Evolutionary conservation across 2,329 filamentous ascomycete genomes (phyloP).

Genomic region (Fusarium verrucosum): DNA sequence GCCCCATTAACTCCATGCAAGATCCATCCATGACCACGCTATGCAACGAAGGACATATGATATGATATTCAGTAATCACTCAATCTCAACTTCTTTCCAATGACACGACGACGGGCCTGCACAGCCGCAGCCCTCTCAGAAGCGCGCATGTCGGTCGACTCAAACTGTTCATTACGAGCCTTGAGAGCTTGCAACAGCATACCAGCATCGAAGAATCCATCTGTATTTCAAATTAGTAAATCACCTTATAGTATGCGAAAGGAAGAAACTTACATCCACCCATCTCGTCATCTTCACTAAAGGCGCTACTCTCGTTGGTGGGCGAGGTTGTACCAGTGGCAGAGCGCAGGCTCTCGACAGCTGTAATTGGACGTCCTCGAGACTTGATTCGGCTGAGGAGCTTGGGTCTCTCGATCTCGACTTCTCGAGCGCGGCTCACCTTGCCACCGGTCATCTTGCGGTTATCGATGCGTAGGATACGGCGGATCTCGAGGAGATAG

Average conservation of each 20-base stretch:
- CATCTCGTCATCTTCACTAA: conserved; percentile 87
- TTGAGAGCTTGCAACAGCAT: conserved; percentile 92
- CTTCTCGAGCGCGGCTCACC: conserved; percentile 63
- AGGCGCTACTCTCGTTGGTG: conserved; percentile 73
- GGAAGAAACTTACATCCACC: conserved; percentile 81
- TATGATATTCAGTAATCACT: conserved; percentile 68
- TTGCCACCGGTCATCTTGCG: conserved; percentile 55
- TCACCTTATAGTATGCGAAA: not conserved
- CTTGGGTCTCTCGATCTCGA: conserved; percentile 55
- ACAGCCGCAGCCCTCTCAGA: conserved; percentile 70
- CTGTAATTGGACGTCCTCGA: conserved; percentile 76
- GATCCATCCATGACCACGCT: conserved; percentile 19
- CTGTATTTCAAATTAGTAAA: conserved; percentile 59
- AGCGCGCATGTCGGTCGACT: conserved; percentile 61
- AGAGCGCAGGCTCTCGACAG: conserved; percentile 57
- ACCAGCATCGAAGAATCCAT: conserved; percentile 97
- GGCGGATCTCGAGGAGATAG: conserved; percentile 90
- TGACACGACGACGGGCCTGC: conserved; percentile 68
- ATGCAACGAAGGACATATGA: conserved; percentile 12
- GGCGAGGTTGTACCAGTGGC: conserved; percentile 65
- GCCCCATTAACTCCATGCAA: conserved; percentile 33
- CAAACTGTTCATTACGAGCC: conserved; percentile 67
- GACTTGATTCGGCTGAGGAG: conserved; percentile 68
- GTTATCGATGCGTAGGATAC: conserved; percentile 77
- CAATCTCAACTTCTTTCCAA: conserved; percentile 78